phyloP scores from a whole-genome alignment of 306 rosid genomes.

The Prunus dulcis region DNA sequence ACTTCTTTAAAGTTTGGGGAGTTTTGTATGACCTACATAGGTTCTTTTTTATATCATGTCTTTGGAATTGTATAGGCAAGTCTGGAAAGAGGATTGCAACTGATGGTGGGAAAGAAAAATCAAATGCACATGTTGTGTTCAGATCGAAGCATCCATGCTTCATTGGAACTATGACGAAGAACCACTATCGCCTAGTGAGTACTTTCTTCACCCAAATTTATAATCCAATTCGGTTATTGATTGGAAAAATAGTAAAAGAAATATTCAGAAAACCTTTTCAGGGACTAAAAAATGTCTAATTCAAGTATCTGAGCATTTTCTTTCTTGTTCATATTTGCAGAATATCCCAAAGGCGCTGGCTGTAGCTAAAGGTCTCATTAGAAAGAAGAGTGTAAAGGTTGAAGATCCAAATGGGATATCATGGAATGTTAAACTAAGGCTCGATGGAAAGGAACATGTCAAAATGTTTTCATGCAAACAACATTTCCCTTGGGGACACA shows the following conservation, averaged over 20 bases:
- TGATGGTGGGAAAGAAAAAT: background rate
- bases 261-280: background rate
- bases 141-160: slow-evolving; percentile 5
- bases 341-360: background rate
- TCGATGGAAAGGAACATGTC: background rate
- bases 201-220: background rate
- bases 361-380: background rate
- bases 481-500: background rate
- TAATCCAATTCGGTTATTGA: background rate
- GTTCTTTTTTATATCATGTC: too few species aligned
- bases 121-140: background rate
- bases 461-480: background rate
- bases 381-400: background rate
- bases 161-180: background rate
- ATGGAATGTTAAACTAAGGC: background rate
- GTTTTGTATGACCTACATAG: too few species aligned
- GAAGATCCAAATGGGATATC: background rate
- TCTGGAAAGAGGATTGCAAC: too few species aligned
- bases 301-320: background rate
- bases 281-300: too few species aligned
- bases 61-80: too few species aligned
- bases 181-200: background rate
- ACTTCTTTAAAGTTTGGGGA: too few species aligned
- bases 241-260: too few species aligned
- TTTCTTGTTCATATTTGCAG: background rate